Conservation (phyloP, 2,329 filamentous ascomycete genomes). For the Fusarium kyushuense region DNA sequence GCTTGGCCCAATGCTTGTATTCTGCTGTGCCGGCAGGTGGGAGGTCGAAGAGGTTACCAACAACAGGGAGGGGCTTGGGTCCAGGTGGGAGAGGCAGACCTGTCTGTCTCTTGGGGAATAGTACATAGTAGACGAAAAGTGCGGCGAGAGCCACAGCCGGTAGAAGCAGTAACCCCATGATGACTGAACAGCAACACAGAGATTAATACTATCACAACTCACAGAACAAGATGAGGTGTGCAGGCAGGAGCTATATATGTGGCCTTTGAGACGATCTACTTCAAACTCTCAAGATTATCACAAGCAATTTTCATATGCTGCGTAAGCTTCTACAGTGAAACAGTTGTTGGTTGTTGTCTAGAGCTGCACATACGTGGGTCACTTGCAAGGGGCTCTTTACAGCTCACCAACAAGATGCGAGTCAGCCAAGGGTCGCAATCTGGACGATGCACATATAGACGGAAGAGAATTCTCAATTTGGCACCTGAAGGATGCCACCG, state of each 20-base stretch:
- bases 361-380: constrained; percentile 9
- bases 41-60: constrained; percentile 64
- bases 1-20: constrained; percentile 57
- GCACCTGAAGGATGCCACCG: constrained; percentile 2
- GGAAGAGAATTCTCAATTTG: constrained; percentile 14
- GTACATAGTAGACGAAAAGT: constrained; percentile 27
- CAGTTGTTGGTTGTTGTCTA: constrained; percentile 3
- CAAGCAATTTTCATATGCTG: constrained; percentile 6
- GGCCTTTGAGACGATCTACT: neutral
- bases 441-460: constrained; percentile 12
- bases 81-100: constrained; percentile 57
- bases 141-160: constrained; percentile 23
- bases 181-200: neutral
- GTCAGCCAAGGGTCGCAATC: constrained; percentile 19
- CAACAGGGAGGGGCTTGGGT: constrained; percentile 59
- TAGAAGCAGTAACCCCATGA: constrained; percentile 24
- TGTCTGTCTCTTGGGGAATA: constrained; percentile 10
- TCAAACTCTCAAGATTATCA: neutral
- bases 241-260: constrained; percentile 20
- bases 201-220: neutral
- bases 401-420: constrained; percentile 17
- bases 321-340: constrained; percentile 26
- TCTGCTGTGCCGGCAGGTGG: constrained; percentile 54
- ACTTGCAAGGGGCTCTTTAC: constrained; percentile 1
- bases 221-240: neutral